Base-by-base conservation (phyloP, 2,329 filamentous ascomycete species). In the Cordyceps cicadae region DNA sequence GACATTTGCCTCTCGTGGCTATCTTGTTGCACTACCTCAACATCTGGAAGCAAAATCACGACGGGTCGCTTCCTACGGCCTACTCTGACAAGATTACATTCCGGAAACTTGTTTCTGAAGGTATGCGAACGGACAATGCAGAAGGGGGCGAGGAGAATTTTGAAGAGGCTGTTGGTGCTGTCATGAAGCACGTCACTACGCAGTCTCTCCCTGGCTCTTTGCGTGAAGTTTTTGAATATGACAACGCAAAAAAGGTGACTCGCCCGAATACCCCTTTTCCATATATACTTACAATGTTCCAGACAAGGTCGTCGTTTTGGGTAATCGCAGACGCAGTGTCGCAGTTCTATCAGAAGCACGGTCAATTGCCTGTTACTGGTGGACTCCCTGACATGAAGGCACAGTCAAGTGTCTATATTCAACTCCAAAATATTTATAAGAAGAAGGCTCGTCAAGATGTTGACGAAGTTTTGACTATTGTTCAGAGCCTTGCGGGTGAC, bases 331-430 rank as follows among this genome's bases (percentile, higher is more conserved):
- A 86, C 60, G 92, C 93, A 0, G 80, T 97, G 60, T 86, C 86
- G 63, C 70, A 81, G 21, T 99, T 99, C 72, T 87, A 93, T 72
- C 73, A 82, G 11, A 84, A 84, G 59, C 85, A 97, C 70, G 76
- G 81, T 8, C 81, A 87, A 32, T 80, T 99, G 5, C 94, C 94
- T 17, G 79, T 99, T 0, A 88, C 92, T 0, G 95, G 94, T 14
- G 86, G 88, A 3, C 79, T 99, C 1, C 94, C 95, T 1, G 94
- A 99, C 72, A 99, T 99, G 94, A 99, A 99, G 77, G 92, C 94
- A 3, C 85, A 93, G 70, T 96, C 92, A 3, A 85, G 81, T 60
- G 88, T 95, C 64, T 99, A 99, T 76, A 88, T 99, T 66, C 81
- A 87, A 67, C 81, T 99, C 14, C 94, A 97, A 71, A 93, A 89